These are phyloP conservation scores for Aotearoamyces nothofagi DNA, from an alignment of 2,329 filamentous ascomycete genomes.

Conservation along the genomic window DNA sequence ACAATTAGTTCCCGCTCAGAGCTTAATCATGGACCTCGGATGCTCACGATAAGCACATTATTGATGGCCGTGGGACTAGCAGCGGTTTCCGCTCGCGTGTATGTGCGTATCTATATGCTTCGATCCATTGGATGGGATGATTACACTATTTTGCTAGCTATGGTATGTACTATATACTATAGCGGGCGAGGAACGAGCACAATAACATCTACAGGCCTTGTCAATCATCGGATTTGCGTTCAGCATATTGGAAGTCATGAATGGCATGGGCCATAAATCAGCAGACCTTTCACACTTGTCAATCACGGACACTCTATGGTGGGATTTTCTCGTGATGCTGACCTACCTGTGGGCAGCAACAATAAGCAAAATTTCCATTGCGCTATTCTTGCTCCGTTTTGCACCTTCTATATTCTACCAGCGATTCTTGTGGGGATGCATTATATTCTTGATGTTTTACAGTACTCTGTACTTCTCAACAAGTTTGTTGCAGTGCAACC, in stretches of 20 bases:
- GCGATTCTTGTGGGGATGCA: not conserved
- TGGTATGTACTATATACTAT: not conserved
- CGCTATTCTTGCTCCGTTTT: slow-evolving; percentile 1
- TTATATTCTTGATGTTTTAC: not conserved
- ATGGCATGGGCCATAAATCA: not conserved
- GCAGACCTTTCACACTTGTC: not conserved
- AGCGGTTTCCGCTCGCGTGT: not conserved
- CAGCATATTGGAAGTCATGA: not conserved
- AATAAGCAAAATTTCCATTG: slow-evolving; percentile 1
- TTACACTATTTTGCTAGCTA: slow-evolving; percentile 1
- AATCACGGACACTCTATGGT: not conserved
- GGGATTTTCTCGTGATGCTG: not conserved
- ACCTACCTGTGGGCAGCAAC: slow-evolving; percentile 2
- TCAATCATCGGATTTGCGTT: not conserved
- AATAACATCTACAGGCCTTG: not conserved
- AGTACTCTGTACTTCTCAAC: not conserved
- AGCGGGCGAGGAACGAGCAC: not conserved
- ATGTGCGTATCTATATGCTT: not conserved
- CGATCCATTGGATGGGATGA: slow-evolving; percentile 1
- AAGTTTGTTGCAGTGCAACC: slow-evolving; percentile 1
- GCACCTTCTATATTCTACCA: not conserved
- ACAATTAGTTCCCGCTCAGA: too few species aligned
- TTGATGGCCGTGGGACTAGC: not conserved
- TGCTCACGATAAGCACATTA: not conserved
- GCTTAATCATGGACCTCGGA: not conserved